A percentile compares a stretch with the other conserved stretches of the same genome.
These are phyloP conservation scores for Centella asiatica DNA, from an alignment of 129 eudicot genomes.

Conservation along the genomic window DNA sequence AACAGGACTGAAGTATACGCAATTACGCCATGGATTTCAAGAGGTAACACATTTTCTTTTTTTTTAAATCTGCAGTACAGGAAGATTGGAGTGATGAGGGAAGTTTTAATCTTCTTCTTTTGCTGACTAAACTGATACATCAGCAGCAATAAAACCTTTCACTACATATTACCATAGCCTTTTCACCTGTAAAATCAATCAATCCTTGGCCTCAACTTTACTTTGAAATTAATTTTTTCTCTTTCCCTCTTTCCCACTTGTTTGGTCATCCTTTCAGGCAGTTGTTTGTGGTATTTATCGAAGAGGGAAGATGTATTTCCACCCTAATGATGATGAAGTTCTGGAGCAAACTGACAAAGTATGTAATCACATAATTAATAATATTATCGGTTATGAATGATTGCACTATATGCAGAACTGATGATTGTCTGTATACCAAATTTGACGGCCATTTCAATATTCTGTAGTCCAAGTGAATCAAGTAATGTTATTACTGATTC, in stretches of 20 bases:
- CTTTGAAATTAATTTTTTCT: not conserved
- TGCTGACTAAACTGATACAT: not conserved
- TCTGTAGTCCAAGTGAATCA: not conserved
- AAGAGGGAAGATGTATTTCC: constrained; percentile 60
- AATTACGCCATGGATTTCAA: constrained; percentile 67
- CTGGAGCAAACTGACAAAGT: constrained; percentile 78
- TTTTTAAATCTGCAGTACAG: not conserved
- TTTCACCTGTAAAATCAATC: not conserved
- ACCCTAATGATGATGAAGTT: constrained; percentile 82
- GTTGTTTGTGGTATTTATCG: constrained; percentile 84
- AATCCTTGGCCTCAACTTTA: not conserved
- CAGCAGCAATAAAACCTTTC: not conserved
- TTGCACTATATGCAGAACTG: not conserved
- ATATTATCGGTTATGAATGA: not conserved
- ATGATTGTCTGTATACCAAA: too few species aligned
- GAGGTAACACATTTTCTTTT: constrained; percentile 42
- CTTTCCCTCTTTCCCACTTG: not conserved
- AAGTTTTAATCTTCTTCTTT: not conserved
- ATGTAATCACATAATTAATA: constrained; percentile 11
- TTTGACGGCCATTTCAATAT: not conserved
- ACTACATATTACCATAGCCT: not conserved
- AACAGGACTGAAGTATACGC: constrained; percentile 57
- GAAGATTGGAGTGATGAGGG: not conserved
- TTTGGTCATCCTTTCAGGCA: constrained; percentile 45
- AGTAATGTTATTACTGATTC: not conserved